Percentiles rank a stretch among this genome's conserved stretches.
These are phyloP conservation scores for Porogramme epimiltina DNA, from an alignment of 1,284 basidiomycete genomes.

Conservation along the genomic window DNA sequence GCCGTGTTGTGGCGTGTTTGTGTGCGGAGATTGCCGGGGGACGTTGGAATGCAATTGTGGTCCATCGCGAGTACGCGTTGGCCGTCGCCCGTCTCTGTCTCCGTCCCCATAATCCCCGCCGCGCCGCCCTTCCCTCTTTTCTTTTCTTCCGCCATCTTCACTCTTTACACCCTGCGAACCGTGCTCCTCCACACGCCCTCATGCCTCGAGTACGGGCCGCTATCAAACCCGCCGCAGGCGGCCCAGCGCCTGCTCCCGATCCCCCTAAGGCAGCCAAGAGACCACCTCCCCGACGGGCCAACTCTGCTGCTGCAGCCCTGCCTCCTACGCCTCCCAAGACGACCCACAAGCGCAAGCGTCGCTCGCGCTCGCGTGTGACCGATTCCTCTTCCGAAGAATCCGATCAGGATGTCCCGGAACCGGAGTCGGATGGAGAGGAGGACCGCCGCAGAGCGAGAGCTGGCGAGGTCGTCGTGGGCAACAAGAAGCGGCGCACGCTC, in stretches of 20 bases:
- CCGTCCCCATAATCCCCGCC: not conserved
- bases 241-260: conserved; percentile 6
- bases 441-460: conserved; percentile 12
- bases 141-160: not conserved
- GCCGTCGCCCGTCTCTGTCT: not conserved
- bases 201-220: conserved; percentile 15
- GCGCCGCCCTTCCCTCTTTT: not conserved
- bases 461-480: conserved; percentile 22
- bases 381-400: conserved; percentile 38
- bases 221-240: not conserved
- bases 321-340: conserved; percentile 40
- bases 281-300: conserved; percentile 4
- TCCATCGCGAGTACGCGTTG: too few species aligned
- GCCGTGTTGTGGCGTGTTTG: conserved; percentile 7
- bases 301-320: conserved; percentile 20
- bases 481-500: conserved; percentile 34
- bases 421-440: conserved; percentile 19
- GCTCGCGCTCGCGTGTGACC: conserved; percentile 32
- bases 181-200: not conserved
- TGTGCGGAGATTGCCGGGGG: not conserved
- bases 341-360: conserved; percentile 36
- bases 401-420: conserved; percentile 22
- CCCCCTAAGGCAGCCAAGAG: conserved; percentile 8
- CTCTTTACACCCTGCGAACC: not conserved
- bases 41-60: conserved; percentile 8